Percentiles rank a stretch among this genome's conserved stretches.
Conservation (phyloP, 345 rosid genomes). For the Iberis pinnata region DNA sequence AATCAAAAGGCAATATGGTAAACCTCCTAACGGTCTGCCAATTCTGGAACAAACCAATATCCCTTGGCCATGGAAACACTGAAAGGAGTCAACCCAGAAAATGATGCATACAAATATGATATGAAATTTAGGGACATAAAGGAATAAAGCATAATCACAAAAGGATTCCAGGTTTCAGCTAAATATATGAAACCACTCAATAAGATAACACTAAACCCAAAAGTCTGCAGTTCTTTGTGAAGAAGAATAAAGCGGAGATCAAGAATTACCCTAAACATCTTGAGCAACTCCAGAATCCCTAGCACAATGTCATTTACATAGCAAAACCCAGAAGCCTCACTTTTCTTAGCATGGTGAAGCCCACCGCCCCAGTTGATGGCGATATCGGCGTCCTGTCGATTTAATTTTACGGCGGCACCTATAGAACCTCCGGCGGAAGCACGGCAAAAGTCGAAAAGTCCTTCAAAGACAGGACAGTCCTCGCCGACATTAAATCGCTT, state of each 20-base stretch:
- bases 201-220: no score
- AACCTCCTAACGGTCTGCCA: no score
- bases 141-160: no score
- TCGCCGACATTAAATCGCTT: background rate
- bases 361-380: background rate
- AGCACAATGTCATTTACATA: background rate
- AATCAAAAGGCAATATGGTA: background rate
- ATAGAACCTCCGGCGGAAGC: background rate
- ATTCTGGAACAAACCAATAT: no score
- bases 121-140: no score
- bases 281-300: background rate
- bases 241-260: no score
- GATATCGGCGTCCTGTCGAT: background rate
- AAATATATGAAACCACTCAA: no score
- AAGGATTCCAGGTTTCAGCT: no score
- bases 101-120: no score
- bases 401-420: background rate
- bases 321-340: background rate
- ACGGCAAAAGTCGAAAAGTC: background rate
- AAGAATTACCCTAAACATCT: background rate
- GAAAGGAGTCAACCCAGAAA: no score
- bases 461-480: background rate
- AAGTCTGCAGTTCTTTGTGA: no score
- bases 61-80: no score
- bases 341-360: background rate